A percentile compares a stretch with the other conserved stretches of the same genome.
These are phyloP conservation scores for Circinella minor DNA, from an alignment of 371 early-diverging fungal species.

Conservation along the genomic window DNA sequence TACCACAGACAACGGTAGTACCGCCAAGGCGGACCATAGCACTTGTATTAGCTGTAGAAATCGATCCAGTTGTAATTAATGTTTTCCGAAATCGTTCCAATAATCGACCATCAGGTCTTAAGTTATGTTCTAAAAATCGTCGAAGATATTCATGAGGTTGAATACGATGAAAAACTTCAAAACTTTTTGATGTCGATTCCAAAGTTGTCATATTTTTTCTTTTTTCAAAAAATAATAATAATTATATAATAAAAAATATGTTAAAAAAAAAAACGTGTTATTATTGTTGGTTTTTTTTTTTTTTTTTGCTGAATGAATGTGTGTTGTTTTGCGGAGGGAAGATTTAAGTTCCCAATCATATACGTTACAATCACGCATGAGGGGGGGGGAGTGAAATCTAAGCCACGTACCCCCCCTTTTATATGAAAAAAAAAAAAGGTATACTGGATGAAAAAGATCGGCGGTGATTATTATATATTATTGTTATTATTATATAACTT, in stretches of 20 bases:
- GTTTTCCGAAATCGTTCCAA: conserved; percentile 68
- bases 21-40: conserved; percentile 89
- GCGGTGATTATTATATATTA: background rate
- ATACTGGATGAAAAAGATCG: background rate
- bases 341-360: background rate
- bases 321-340: background rate
- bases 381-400: background rate
- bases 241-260: background rate
- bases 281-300: too few relatives aligned
- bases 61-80: conserved; percentile 66
- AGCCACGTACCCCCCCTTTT: background rate
- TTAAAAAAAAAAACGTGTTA: too few relatives aligned
- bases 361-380: background rate
- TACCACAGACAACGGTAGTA: conserved; percentile 90
- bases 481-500: too few relatives aligned
- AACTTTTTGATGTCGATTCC: conserved; percentile 27
- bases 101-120: conserved; percentile 86
- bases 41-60: conserved; percentile 85
- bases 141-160: conserved; percentile 90
- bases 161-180: conserved; percentile 67
- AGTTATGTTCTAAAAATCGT: conserved; percentile 76
- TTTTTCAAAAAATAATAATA: background rate
- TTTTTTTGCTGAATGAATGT: too few relatives aligned
- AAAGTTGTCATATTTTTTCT: conserved; percentile 14
- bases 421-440: background rate